Conservation (phyloP, 2,329 filamentous ascomycete genomes). For the Botrytis medusae region DNA sequence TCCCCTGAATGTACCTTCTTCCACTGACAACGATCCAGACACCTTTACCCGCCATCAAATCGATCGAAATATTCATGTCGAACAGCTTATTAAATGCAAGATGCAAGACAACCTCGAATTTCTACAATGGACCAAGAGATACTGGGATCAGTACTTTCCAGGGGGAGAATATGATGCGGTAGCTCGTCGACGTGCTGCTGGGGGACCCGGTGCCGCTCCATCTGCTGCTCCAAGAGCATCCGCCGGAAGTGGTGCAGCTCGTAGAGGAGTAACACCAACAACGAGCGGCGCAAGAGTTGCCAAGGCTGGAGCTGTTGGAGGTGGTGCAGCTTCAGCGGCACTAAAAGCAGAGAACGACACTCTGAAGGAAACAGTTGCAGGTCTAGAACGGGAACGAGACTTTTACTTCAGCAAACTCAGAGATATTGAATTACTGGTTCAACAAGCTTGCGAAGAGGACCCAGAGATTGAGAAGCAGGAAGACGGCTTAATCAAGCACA, state of each 20-base stretch:
- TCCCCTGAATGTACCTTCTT: constrained; percentile 17
- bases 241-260: constrained; percentile 44
- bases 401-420: constrained; percentile 99
- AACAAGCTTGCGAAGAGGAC: constrained; percentile 89
- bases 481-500: constrained; percentile 87
- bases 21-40: constrained; percentile 51
- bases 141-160: constrained; percentile 98
- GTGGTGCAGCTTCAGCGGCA: constrained; percentile 63
- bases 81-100: constrained; percentile 92
- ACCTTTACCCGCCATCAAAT: constrained; percentile 82
- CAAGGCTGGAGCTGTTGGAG: constrained; percentile 47
- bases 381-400: constrained; percentile 92
- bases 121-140: constrained; percentile 92
- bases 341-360: constrained; percentile 82
- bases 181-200: constrained; percentile 75
- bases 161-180: constrained; percentile 96
- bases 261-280: constrained; percentile 44
- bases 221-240: constrained; percentile 51
- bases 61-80: constrained; percentile 86
- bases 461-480: constrained; percentile 94
- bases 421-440: constrained; percentile 92
- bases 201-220: constrained; percentile 53
- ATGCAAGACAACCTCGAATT: constrained; percentile 99
- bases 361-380: constrained; percentile 92
- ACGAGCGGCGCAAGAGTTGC: constrained; percentile 46